Conservation (phyloP, 148 eudicot genomes). For the Camellia sinensis region DNA sequence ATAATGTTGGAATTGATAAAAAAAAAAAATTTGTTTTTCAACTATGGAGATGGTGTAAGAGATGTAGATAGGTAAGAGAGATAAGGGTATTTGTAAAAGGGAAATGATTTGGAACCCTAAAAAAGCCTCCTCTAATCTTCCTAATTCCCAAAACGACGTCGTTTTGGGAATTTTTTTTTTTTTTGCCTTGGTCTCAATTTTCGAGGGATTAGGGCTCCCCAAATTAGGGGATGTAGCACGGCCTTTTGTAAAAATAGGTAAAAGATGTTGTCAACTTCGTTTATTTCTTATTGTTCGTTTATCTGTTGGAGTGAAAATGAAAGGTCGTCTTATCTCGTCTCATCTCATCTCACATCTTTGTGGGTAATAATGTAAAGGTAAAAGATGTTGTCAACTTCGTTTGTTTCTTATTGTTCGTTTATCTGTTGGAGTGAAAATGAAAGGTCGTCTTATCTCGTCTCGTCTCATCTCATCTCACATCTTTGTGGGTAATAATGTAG, state of each 20-base stretch:
- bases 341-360: background rate
- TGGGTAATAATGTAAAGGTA: background rate
- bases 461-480: background rate
- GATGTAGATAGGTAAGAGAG: background rate
- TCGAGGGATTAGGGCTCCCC: too few species aligned
- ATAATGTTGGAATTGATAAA: background rate
- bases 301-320: background rate
- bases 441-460: too few species aligned
- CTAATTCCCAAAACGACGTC: too few species aligned
- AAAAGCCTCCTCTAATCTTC: too few species aligned
- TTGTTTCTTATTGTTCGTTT: background rate
- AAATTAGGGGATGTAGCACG: too few species aligned
- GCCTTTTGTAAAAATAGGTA: constrained; percentile 5
- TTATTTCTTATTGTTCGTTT: background rate
- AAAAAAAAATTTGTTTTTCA: too few species aligned
- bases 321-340: too few species aligned
- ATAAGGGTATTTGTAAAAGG: constrained; percentile 13
- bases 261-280: background rate
- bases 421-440: background rate
- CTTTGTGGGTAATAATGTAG: too few species aligned
- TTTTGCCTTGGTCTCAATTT: too few species aligned
- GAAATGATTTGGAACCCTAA: too few species aligned
- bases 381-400: background rate
- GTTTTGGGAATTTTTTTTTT: too few species aligned
- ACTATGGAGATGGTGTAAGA: background rate